Base-by-base conservation (phyloP, 352 stramenopile genomes). In the Lagenidium giganteum region DNA sequence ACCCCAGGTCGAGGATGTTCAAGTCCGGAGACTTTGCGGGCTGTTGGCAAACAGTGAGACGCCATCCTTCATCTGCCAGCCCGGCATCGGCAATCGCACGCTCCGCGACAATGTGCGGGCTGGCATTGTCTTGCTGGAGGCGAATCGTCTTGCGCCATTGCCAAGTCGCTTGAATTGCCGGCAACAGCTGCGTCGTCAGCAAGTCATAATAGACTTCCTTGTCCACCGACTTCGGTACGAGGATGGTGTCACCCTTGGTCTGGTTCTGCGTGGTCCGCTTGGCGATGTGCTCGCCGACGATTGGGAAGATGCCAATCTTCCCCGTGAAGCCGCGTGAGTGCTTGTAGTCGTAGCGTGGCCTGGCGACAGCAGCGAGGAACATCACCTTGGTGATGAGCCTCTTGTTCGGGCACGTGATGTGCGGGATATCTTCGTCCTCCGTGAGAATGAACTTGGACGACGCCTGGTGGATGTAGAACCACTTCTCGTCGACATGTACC, bases 321-420 rank as follows among this genome's bases (percentile, higher is more conserved):
- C n/a, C n/a, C n/a, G n/a, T n/a, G n/a, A n/a, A n/a, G n/a, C n/a
- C n/a, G n/a, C n/a, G n/a, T n/a, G n/a, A n/a, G n/a, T n/a, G n/a
- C n/a, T n/a, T 14, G 42, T 47, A 47, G 33, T 59, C 38, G 25
- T 42, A 52, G 3, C 33, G 30, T 3, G 53, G 57, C 2, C 51
- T n/a, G 6, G 36, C 54, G 0, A 65, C 44, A 1, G 41, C 57
- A 0, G 43, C n/a, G n/a, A n/a, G n/a, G n/a, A n/a, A n/a, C n/a
- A n/a, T n/a, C n/a, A n/a, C n/a, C 49, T 62, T 67, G 13, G 36
- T 52, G 6, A 70, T 64, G 42, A 44, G 55, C 3, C 42, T n/a
- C 18, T 70, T 71, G 28, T 51, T 63, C 1, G 35, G 17, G 2
- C 51, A 39, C 3, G 29, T 27, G 0, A 18, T 32, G 20, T 54